Percentiles rank a stretch among this genome's conserved stretches.
Conservation (phyloP, 805 yeast species). For the Wickerhamiella vanderwaltii region DNA sequence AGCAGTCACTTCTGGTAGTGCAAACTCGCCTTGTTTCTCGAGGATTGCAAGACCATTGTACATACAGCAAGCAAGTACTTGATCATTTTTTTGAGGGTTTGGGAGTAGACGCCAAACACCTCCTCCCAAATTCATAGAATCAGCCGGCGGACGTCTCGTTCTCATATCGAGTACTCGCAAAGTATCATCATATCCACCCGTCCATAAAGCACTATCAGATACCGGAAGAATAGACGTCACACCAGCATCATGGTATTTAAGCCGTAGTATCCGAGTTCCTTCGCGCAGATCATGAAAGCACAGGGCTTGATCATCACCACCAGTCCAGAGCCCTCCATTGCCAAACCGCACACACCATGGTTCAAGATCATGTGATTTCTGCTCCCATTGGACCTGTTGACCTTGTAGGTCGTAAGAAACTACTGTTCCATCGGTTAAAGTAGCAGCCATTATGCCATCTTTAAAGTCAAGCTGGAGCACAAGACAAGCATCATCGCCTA, state of each 20-base stretch:
- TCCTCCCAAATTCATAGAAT: constrained; percentile 55
- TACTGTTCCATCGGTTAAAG: constrained; percentile 58
- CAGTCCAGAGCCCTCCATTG: constrained; percentile 48
- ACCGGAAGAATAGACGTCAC: constrained; percentile 64
- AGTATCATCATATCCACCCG: constrained; percentile 87
- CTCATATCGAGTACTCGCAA: constrained; percentile 60
- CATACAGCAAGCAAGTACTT: constrained; percentile 77
- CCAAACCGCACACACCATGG: constrained; percentile 74
- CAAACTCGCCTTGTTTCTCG: constrained; percentile 18
- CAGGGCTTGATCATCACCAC: constrained; percentile 78
- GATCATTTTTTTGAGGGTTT: constrained; percentile 27
- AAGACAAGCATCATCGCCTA: constrained; percentile 39
- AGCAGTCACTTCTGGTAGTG: constrained; percentile 12
- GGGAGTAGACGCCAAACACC: constrained; percentile 93
- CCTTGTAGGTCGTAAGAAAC: constrained; percentile 29
- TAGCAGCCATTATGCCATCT: constrained; percentile 34
- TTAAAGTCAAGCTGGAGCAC: constrained; percentile 37
- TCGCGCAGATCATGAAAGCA: constrained; percentile 59
- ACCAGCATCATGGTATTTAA: constrained; percentile 77
- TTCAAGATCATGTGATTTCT: constrained; percentile 51
- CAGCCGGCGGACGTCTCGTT: constrained; percentile 30
- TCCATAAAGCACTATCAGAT: constrained; percentile 39
- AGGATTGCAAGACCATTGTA: constrained; percentile 82
- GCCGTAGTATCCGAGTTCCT: constrained; percentile 20
- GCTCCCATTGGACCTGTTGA: constrained; percentile 6